phyloP scores from a whole-genome alignment of 1,284 basidiomycete genomes.

The Bjerkandera adusta region DNA sequence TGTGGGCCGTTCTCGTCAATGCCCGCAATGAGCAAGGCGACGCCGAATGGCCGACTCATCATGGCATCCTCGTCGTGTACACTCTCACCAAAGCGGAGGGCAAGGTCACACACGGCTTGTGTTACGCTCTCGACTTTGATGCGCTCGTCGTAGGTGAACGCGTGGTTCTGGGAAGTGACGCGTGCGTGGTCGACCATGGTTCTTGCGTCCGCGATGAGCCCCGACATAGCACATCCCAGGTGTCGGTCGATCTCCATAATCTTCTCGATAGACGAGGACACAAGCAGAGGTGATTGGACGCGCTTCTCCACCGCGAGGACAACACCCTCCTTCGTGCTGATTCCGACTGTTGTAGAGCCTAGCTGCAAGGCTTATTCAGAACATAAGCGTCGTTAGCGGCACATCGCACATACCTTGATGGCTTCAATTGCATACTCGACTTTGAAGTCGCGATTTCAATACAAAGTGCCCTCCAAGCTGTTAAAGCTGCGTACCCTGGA shows the following conservation, averaged over 20 bases:
- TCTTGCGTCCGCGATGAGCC: slow-evolving; percentile 95
- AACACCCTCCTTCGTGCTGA: slow-evolving; percentile 85
- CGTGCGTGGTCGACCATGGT: slow-evolving; percentile 99
- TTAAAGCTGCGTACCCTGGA: slow-evolving; percentile 64
- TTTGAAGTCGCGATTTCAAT: slow-evolving; percentile 29
- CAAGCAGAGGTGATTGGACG: slow-evolving; percentile 94
- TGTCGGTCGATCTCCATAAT: slow-evolving; percentile 99
- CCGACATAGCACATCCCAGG: slow-evolving; percentile 98
- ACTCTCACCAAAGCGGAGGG: slow-evolving; percentile 97
- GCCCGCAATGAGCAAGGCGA: slow-evolving; percentile 95
- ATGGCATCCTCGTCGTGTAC: slow-evolving; percentile 98
- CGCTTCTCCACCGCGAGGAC: slow-evolving; percentile 98
- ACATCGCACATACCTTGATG: slow-evolving; percentile 71
- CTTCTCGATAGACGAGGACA: slow-evolving; percentile 96
- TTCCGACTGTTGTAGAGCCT: slow-evolving; percentile 96
- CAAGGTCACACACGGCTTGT: slow-evolving; percentile 97
- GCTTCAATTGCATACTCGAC: slow-evolving; percentile 99
- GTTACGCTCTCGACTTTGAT: slow-evolving; percentile 98
- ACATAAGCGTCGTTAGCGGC: background rate
- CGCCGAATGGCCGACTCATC: slow-evolving; percentile 99
- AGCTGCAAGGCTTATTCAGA: slow-evolving; percentile 52
- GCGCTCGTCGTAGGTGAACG: slow-evolving; percentile 95
- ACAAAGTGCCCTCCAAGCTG: background rate
- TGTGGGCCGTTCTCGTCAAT: slow-evolving; percentile 97
- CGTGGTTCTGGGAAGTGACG: slow-evolving; percentile 93